Evolutionary conservation across 2,329 filamentous ascomycete genomes (phyloP), one percentile per base, ranked within the genome.

Genomic region (Madurella fahalii): DNA sequence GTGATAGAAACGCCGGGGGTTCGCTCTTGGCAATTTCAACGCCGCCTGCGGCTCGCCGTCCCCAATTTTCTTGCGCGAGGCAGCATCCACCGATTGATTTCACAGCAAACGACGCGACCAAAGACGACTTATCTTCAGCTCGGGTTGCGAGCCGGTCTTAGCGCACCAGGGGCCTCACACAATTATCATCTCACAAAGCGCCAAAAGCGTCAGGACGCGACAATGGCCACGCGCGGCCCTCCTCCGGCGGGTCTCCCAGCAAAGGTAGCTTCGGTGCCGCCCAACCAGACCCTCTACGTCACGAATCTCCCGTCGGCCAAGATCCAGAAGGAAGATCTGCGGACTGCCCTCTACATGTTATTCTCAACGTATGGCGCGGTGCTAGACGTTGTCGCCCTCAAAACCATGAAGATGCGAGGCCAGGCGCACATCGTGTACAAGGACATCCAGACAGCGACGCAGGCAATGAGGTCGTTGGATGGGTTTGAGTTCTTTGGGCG

Each of bases 301-400:
- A 88, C 85, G 50, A 96, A 96, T 66, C 81, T 99, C 2, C 81
- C 81, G 1, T 90, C 90, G 18, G 83, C 91, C 58, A 96, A 96
- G 75, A 83, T 97, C 59, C 89, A 88, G 67, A 99, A 97, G 71
- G 78, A 83, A 58, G 92, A 97, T 69, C 75, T 99, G 41, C 86
- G 91, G 65, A 87, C 90, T 44, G 87, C 87, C 5, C 80, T 99
- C 31, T 99, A 99, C 74, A 89, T 91, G 71, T 81, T 97, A 12
- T 97, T 97, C 71, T 90, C 91, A 11, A 95, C 91, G 13, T 95
- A 96, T 69, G 94, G 94, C 40, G 85, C 90, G 0, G 88, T 99
- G 15, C 82, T 99, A 55, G 94, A 99, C 69, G 83, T 99, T 17
- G 88, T 96, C 47, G 89, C 90, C 31, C 78, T 96, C 64, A 95